A percentile compares a stretch with the other conserved stretches of the same genome.
These are phyloP conservation scores for Neurospora terricola DNA, from an alignment of 495 filamentous ascomycete species.

Conservation along the genomic window DNA sequence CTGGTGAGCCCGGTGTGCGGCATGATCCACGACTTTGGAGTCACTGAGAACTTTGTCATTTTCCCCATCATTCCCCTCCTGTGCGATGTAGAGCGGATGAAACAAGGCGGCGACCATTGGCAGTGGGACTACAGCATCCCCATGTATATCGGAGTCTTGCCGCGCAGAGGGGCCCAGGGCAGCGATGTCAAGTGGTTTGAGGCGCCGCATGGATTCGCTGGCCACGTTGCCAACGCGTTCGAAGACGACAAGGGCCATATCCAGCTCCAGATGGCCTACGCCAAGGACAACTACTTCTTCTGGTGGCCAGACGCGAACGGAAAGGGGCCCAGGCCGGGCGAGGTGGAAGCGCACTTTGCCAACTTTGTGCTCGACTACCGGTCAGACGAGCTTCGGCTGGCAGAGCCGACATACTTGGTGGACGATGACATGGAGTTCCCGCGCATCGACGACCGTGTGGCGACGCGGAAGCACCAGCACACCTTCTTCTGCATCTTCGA, in stretches of 20 bases:
- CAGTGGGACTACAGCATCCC: conserved; percentile 37
- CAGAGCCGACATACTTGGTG: conserved; percentile 19
- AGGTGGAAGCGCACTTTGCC: conserved; percentile 7
- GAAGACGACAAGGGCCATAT: conserved; percentile 38
- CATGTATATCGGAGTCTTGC: conserved; percentile 34
- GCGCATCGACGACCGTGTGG: conserved; percentile 42
- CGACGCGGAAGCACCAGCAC: conserved; percentile 34
- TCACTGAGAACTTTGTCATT: conserved; percentile 39
- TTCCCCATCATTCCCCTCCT: conserved; percentile 36
- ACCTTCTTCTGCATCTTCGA: conserved; percentile 37
- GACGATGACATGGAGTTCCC: conserved; percentile 39
- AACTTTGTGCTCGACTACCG: conserved; percentile 33
- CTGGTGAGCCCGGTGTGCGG: conserved; percentile 33
- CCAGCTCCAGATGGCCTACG: conserved; percentile 38
- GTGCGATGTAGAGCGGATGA: conserved; percentile 34
- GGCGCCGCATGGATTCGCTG: conserved; percentile 33
- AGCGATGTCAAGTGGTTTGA: conserved; percentile 34
- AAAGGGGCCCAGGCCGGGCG: conserved; percentile 11
- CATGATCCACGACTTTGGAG: conserved; percentile 44
- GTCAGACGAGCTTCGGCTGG: conserved; percentile 16
- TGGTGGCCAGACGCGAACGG: conserved; percentile 35
- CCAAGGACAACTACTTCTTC: conserved; percentile 38
- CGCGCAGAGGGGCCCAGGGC: conserved; percentile 32
- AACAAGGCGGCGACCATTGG: conserved; percentile 40
- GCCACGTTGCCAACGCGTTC: conserved; percentile 38